A percentile compares a stretch with the other conserved stretches of the same genome.
These are phyloP conservation scores for Meyerozyma elateridarum DNA, from an alignment of 1,139 yeast species.

Conservation along the genomic window DNA sequence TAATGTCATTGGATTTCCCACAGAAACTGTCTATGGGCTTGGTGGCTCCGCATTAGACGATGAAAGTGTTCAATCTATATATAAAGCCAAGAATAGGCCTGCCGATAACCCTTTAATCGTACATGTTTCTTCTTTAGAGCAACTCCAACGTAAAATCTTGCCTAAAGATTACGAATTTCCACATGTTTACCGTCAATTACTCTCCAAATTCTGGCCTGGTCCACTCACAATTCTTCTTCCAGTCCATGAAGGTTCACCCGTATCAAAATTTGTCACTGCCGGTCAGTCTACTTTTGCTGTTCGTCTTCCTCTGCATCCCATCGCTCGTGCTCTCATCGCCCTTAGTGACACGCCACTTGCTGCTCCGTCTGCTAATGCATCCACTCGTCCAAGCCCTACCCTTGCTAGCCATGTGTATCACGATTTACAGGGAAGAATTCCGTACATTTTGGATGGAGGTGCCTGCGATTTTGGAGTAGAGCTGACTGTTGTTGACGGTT, in stretches of 20 bases:
- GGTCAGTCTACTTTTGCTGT: constrained; percentile 89
- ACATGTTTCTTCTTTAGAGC: constrained; percentile 76
- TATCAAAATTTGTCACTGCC: constrained; percentile 77
- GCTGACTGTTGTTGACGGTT: constrained; percentile 89
- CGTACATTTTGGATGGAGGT: constrained; percentile 87
- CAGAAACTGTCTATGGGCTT: constrained; percentile 94
- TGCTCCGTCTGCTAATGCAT: constrained; percentile 96
- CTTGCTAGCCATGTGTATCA: constrained; percentile 76
- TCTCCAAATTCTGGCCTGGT: constrained; percentile 88
- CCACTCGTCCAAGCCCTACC: constrained; percentile 93
- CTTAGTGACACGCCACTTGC: constrained; percentile 88
- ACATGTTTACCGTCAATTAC: constrained; percentile 53
- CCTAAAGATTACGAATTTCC: constrained; percentile 55
- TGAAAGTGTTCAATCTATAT: constrained; percentile 69
- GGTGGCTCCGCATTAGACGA: constrained; percentile 84
- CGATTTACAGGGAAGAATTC: constrained; percentile 78
- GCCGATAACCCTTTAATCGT: constrained; percentile 92
- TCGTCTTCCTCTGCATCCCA: constrained; percentile 78
- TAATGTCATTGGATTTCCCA: constrained; percentile 84
- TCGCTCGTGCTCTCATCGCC: constrained; percentile 87
- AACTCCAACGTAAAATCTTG: constrained; percentile 54
- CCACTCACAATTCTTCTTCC: constrained; percentile 88
- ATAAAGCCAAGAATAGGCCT: constrained; percentile 86
- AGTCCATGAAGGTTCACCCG: constrained; percentile 42
- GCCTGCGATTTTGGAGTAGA: constrained; percentile 88